A percentile compares a stretch with the other conserved stretches of the same genome.
Conservation (phyloP, 208 protist species). For the Leishmania gerbilli region DNA sequence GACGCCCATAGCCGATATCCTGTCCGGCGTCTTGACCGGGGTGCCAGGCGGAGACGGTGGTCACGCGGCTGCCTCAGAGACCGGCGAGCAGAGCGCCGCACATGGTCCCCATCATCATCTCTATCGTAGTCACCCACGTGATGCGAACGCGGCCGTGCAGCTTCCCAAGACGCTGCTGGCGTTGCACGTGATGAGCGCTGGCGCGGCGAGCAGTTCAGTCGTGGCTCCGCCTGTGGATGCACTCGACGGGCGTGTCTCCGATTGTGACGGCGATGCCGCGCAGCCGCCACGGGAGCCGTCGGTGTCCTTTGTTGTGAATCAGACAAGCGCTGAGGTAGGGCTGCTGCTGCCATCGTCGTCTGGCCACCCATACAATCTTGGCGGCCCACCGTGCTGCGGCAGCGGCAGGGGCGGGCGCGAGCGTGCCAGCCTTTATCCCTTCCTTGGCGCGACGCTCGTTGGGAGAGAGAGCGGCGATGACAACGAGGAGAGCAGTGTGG, state of each 20-base stretch:
- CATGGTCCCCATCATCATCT: background rate
- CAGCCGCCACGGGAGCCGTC: background rate
- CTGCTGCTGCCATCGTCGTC: background rate
- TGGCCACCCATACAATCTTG: conserved; percentile 4
- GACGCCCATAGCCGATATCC: background rate
- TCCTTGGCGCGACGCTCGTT: background rate
- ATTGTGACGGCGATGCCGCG: background rate
- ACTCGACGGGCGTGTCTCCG: background rate
- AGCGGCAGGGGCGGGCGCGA: background rate
- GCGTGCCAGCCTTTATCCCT: background rate
- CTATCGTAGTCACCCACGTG: background rate
- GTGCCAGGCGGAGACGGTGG: background rate
- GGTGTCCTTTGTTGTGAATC: background rate
- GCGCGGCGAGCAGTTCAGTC: background rate
- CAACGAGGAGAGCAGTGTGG: background rate
- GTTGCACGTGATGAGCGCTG: conserved; percentile 15
- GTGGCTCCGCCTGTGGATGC: background rate
- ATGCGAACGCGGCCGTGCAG: background rate
- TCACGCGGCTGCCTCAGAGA: background rate
- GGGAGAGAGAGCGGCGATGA: background rate
- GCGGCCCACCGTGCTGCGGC: background rate
- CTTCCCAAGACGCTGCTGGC: conserved; percentile 24
- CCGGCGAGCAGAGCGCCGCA: background rate
- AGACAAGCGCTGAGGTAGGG: background rate
- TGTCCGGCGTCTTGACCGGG: background rate